A percentile compares a stretch with the other conserved stretches of the same genome.
These are phyloP conservation scores for Entophlyctis luteolus DNA, from an alignment of 192 early-diverging fungal species.

Conservation along the genomic window DNA sequence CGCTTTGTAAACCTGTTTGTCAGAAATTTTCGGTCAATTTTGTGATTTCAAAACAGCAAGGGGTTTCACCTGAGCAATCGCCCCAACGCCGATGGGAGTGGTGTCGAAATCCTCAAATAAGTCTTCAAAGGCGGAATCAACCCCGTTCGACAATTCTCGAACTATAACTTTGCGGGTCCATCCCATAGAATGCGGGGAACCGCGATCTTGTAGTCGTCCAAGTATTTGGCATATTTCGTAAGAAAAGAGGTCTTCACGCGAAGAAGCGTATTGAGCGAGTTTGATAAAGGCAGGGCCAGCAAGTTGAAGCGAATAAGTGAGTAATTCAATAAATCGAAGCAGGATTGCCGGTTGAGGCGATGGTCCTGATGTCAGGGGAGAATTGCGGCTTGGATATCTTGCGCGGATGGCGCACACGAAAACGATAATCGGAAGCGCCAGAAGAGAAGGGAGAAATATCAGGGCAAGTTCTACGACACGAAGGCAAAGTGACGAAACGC, in stretches of 20 bases:
- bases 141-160: conserved; percentile 27
- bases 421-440: conserved; percentile 52
- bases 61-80: conserved; percentile 88
- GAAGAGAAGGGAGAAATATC: conserved; percentile 65
- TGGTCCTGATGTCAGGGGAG: not conserved
- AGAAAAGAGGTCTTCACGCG: conserved; percentile 70
- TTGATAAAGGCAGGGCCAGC: conserved; percentile 97
- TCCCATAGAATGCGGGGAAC: conserved; percentile 69
- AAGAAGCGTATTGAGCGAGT: conserved; percentile 86
- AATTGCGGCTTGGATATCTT: not conserved
- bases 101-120: conserved; percentile 76
- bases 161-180: conserved; percentile 65
- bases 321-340: conserved; percentile 81
- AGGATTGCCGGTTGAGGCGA: not conserved
- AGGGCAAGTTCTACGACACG: conserved; percentile 40
- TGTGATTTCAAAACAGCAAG: no score
- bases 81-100: conserved; percentile 82
- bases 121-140: conserved; percentile 63
- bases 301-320: conserved; percentile 74
- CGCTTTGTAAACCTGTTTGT: conserved; percentile 52
- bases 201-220: conserved; percentile 75
- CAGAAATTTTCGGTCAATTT: not conserved
- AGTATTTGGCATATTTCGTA: conserved; percentile 53
- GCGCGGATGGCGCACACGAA: conserved; percentile 13
- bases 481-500: not conserved